Percentiles rank a stretch among this genome's conserved stretches.
Evolutionary conservation across 257 asterid species (phyloP).

Genomic region (Capsicum baccatum): DNA sequence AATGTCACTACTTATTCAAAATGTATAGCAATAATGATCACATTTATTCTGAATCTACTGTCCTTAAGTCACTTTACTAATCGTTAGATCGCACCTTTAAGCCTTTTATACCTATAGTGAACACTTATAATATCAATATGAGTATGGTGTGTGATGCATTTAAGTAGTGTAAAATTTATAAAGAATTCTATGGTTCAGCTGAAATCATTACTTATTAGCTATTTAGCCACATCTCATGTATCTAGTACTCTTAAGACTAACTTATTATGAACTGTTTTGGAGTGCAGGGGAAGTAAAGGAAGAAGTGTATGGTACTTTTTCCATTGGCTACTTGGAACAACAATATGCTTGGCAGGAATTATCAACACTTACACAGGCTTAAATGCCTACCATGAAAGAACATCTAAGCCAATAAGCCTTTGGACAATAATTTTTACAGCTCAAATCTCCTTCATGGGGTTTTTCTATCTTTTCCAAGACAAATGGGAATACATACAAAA

Average conservation of each 20-base stretch:
- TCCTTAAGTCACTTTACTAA: too few relatives aligned
- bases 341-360: slow-evolving; percentile 57
- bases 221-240: neutral
- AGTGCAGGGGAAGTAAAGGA: slow-evolving; percentile 57
- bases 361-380: slow-evolving; percentile 75
- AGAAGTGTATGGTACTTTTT: slow-evolving; percentile 66
- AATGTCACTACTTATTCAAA: too few relatives aligned
- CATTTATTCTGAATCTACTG: too few relatives aligned
- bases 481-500: slow-evolving; percentile 77
- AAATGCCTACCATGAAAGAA: slow-evolving; percentile 62
- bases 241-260: neutral
- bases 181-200: neutral
- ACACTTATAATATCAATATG: neutral
- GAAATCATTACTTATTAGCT: neutral
- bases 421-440: slow-evolving; percentile 74
- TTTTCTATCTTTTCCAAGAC: slow-evolving; percentile 79
- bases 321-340: slow-evolving; percentile 84
- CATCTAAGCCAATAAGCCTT: slow-evolving; percentile 56
- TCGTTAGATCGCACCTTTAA: neutral
- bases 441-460: slow-evolving; percentile 71
- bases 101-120: neutral
- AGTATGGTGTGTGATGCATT: neutral
- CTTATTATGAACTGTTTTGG: neutral
- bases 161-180: neutral
- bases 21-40: too few relatives aligned